These are phyloP conservation scores for Diaporthe sp. DNA, from an alignment of 2,329 filamentous ascomycete genomes.

Conservation along the genomic window DNA sequence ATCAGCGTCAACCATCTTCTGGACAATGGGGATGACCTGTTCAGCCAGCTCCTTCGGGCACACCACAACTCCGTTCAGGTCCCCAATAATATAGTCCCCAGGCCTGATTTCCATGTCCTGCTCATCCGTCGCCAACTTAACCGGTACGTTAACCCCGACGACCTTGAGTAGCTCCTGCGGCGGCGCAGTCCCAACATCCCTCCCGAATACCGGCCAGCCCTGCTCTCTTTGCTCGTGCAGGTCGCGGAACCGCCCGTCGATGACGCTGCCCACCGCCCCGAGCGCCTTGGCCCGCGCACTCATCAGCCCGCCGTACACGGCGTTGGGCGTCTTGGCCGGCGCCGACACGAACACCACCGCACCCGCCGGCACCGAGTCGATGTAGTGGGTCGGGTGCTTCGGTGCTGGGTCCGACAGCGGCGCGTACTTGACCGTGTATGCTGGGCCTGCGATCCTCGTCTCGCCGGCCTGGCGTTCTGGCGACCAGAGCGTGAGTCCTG, in stretches of 20 bases:
- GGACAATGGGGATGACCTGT: conserved; percentile 55
- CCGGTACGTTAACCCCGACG: conserved; percentile 55
- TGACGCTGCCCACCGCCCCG: conserved; percentile 61
- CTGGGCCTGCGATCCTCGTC: conserved; percentile 67
- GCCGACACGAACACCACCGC: conserved; percentile 64
- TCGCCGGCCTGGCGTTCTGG: conserved; percentile 62
- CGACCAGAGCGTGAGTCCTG: conserved; percentile 67
- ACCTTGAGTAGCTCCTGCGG: conserved; percentile 58
- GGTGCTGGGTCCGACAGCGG: conserved; percentile 59
- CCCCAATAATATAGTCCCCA: conserved; percentile 59
- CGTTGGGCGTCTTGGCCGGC: conserved; percentile 59
- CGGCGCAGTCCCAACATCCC: conserved; percentile 58
- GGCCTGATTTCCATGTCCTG: conserved; percentile 55
- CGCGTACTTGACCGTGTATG: conserved; percentile 67
- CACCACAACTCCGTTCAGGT: conserved; percentile 60
- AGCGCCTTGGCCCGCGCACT: conserved; percentile 58
- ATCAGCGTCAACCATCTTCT: conserved; percentile 56
- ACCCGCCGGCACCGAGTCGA: conserved; percentile 61
- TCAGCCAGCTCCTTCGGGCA: conserved; percentile 55
- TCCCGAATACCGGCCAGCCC: conserved; percentile 59
- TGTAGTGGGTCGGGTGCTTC: conserved; percentile 62
- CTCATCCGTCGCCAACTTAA: conserved; percentile 53
- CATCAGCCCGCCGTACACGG: conserved; percentile 68
- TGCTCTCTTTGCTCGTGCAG: conserved; percentile 65
- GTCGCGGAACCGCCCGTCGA: conserved; percentile 66